Conservation (phyloP, 2,329 filamentous ascomycete genomes). For the Trichoderma brevicompactum region DNA sequence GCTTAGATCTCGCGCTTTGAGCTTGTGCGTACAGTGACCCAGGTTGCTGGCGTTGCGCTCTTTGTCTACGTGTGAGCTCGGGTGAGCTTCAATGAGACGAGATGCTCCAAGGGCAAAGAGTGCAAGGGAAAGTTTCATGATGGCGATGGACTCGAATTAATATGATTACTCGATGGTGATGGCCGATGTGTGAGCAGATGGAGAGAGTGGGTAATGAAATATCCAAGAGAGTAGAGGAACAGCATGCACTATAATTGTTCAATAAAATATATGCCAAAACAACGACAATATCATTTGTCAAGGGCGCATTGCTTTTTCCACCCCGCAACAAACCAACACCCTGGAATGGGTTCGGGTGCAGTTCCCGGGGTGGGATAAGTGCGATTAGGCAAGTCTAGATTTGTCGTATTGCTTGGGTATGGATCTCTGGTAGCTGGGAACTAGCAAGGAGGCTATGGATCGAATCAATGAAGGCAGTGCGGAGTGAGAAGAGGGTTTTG, state of each 20-base stretch:
- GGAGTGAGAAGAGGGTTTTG: neutral
- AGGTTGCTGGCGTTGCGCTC: too few species aligned
- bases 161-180: neutral
- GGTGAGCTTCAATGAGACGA: slow-evolving; percentile 10
- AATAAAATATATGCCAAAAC: too few species aligned
- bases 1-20: too few species aligned
- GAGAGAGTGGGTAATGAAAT: too few species aligned
- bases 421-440: neutral
- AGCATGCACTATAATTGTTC: neutral
- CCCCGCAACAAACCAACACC: neutral
- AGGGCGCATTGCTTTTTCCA: neutral
- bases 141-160: neutral
- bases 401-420: neutral
- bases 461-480: neutral
- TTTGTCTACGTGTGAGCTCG: slow-evolving; percentile 26
- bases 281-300: too few species aligned
- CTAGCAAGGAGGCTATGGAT: neutral
- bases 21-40: too few species aligned
- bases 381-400: neutral
- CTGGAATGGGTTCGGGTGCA: neutral
- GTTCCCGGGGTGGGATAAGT: neutral
- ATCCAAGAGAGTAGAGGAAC: neutral
- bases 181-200: too few species aligned
- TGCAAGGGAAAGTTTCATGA: neutral
- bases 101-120: slow-evolving; percentile 28